Evolutionary conservation across 495 filamentous ascomycete genomes (phyloP).

Genomic region (Aspergillus taichungensis): DNA sequence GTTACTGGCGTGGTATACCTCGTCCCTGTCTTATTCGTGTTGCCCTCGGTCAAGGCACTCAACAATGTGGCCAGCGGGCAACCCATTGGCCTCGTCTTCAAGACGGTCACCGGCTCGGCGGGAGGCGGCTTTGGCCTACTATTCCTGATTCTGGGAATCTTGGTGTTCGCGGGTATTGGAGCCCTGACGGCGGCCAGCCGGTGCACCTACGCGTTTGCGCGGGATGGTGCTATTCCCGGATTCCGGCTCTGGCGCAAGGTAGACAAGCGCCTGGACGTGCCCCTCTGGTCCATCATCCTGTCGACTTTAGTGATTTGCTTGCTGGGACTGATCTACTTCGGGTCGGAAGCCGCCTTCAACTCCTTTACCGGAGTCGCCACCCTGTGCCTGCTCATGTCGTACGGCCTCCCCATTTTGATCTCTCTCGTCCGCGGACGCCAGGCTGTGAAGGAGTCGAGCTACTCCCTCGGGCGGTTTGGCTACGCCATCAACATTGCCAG

Average conservation of each 20-base stretch:
- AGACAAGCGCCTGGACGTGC: slow-evolving; percentile 46
- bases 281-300: slow-evolving; percentile 48
- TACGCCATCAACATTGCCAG: slow-evolving; percentile 43
- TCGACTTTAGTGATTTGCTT: slow-evolving; percentile 46
- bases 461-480: slow-evolving; percentile 44
- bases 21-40: slow-evolving; percentile 57
- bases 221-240: slow-evolving; percentile 56
- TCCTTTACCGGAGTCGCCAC: slow-evolving; percentile 59
- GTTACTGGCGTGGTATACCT: slow-evolving; percentile 63
- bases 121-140: slow-evolving; percentile 62
- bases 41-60: slow-evolving; percentile 43
- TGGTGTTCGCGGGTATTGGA: slow-evolving; percentile 61
- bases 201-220: slow-evolving; percentile 71
- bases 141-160: slow-evolving; percentile 63
- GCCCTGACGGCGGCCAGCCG: slow-evolving; percentile 67
- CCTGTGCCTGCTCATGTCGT: slow-evolving; percentile 54
- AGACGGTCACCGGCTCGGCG: slow-evolving; percentile 27
- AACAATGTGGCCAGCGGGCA: slow-evolving; percentile 52
- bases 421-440: slow-evolving; percentile 42
- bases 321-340: slow-evolving; percentile 56
- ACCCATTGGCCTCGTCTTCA: slow-evolving; percentile 28
- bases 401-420: slow-evolving; percentile 55
- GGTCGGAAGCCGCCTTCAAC: slow-evolving; percentile 53
- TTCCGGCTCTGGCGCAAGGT: slow-evolving; percentile 55
- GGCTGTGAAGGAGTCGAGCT: slow-evolving; percentile 37